Evolutionary conservation across 306 rosid species (phyloP), one percentile per base, ranked within the genome.

Genomic region (Sophora flavescens): DNA sequence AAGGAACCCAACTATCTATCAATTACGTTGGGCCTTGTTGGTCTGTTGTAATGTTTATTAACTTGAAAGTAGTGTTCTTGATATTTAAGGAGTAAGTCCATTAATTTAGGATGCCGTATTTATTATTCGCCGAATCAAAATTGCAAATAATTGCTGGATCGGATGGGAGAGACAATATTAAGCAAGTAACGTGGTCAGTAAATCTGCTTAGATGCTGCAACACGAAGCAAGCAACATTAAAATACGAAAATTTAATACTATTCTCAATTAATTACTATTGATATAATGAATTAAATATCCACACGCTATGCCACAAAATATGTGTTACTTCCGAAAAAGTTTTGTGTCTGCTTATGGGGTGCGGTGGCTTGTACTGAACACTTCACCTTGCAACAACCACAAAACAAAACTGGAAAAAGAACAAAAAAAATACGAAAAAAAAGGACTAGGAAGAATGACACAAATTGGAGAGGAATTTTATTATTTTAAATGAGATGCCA

Each of bases 111-210:
- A 58, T 61, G 63, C 2, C 61, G 4, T 47, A 42, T 8, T 22
- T 48, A 44, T 63, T 47, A 33, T 68, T 51, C 17, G 12, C 33
- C 17, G 9, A 64, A 35, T 4, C 12, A 1, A 53, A 11, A 11
- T 36, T 65, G 50, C 39, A 79, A 70, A 57, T 12, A 60, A 70
- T 69, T 73, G 84, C 11, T 50, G 64, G 57, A 51, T 64, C 28
- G 68, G 56, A 45, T 68, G 28, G 56, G 63, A 71, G 75, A 85
- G 83, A 78, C 6, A n/a, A 38, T 47, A 64, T 42, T 35, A 72
- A 81, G 71, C 70, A 84, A 82, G 60, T 38, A 69, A 70, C 87
- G 79, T 81, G 51, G 78, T 56, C 84, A 79, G 52, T 76, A 66
- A 82, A 77, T 72, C 74, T 73, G 17, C 80, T 77, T 22, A 16